Evolutionary conservation across 371 early-diverging fungal species (phyloP).

Genomic region (Fennellomyces sp.): DNA sequence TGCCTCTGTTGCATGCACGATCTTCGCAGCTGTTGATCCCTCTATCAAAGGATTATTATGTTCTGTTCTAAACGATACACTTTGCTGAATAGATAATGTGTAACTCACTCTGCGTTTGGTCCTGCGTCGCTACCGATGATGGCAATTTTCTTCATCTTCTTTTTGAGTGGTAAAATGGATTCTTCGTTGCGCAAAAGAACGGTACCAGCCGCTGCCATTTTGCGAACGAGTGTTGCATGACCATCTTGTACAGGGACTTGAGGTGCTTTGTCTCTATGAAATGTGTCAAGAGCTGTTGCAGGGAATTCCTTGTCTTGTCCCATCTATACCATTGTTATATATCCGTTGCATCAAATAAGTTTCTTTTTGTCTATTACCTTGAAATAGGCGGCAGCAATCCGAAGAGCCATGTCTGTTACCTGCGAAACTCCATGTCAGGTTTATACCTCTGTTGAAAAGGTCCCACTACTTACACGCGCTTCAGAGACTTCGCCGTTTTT

Average conservation of each 20-base stretch:
- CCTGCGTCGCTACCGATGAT: conserved; percentile 58
- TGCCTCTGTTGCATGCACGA: conserved; percentile 27
- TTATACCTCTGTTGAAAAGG: background rate
- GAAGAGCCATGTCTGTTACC: conserved; percentile 56
- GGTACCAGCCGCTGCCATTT: conserved; percentile 52
- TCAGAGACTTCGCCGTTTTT: conserved; percentile 24
- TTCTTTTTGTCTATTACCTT: conserved; percentile 27
- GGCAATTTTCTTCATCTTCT: conserved; percentile 32
- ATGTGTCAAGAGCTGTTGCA: conserved; percentile 24
- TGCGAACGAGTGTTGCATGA: conserved; percentile 37
- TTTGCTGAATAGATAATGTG: background rate
- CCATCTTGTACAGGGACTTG: conserved; percentile 47
- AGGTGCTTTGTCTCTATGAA: conserved; percentile 6
- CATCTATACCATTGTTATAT: background rate
- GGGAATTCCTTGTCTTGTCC: conserved; percentile 47
- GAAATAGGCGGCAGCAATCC: conserved; percentile 60
- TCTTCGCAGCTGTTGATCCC: background rate
- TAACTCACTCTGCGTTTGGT: background rate
- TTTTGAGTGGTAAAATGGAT: conserved; percentile 36
- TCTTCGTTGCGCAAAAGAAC: conserved; percentile 54
- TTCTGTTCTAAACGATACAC: too few relatives aligned
- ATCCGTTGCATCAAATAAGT: background rate
- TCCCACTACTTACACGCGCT: conserved; percentile 9
- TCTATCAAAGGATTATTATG: too few relatives aligned
- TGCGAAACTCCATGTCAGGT: background rate